phyloP scores from a whole-genome alignment of 2,329 filamentous ascomycete species.

The Penicillium aurantiogriseum region DNA sequence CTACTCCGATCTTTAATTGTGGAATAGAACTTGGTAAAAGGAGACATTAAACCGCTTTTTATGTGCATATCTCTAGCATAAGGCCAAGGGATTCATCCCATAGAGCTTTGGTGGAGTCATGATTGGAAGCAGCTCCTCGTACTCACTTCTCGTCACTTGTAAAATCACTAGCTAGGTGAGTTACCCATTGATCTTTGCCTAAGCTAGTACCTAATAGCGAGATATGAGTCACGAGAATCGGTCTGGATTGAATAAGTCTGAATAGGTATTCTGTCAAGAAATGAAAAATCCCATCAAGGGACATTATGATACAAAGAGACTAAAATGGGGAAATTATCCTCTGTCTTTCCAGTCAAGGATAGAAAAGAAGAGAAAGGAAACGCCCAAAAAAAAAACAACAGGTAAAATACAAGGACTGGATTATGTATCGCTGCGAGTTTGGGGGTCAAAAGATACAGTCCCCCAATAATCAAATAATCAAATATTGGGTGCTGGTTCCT shows the following conservation, averaged over 20 bases:
- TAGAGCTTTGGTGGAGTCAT: background rate
- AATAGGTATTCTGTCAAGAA: background rate
- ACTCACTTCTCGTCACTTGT: background rate
- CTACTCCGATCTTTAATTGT: background rate
- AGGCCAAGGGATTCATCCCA: background rate
- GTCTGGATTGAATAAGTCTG: background rate
- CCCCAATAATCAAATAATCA: background rate
- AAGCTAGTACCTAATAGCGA: background rate
- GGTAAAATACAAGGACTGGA: background rate
- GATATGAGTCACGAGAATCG: background rate
- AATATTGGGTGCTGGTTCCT: background rate
- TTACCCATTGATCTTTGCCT: background rate
- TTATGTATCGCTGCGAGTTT: background rate
- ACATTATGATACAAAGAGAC: slow-evolving; percentile 4
- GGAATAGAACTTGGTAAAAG: background rate
- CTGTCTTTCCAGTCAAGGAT: background rate
- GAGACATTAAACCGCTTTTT: background rate
- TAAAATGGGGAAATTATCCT: background rate
- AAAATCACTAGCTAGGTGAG: background rate
- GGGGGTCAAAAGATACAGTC: background rate
- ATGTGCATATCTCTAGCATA: background rate
- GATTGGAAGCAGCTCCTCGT: background rate
- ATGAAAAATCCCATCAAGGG: background rate
- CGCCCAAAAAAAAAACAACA: background rate
- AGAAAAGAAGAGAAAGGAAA: background rate